Evolutionary conservation across 345 rosid species (phyloP), one percentile per base, ranked within the genome.

Genomic region (Moricandia moricandioides): DNA sequence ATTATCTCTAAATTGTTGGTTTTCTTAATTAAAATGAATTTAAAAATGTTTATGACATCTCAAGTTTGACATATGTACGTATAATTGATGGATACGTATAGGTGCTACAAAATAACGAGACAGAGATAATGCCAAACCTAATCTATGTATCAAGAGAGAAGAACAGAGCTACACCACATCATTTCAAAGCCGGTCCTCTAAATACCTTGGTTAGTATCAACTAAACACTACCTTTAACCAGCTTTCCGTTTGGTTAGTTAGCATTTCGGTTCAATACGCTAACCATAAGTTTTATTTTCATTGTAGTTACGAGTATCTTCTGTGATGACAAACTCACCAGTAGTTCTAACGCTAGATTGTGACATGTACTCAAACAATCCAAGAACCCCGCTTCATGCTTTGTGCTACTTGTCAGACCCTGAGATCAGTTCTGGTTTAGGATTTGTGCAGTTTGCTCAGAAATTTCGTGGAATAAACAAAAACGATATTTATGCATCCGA

Each of bases 161-260:
- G 74, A 79, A 73, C 77, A 78, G 43, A 62, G 70, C 72, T 27
- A 74, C 79, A 29, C 82, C 71, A 9, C 96, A 92, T 78, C 78
- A 88, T 65, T 92, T 82, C 73, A 92, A 92, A 79, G 95, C 90
- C 10, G 98, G 98, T 54, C 96, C 98, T 77, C 91, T 92, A 17
- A 92, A 92, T 71, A 82, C 75, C 8, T 67, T 90, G 86, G 93
- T 67, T 90, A 85, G 91, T 87, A 85, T 40, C n/a, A 4, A 4
- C 62, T 45, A 70, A 35, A n/a, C 61, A 57, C 2, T 13, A 31
- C 5, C 2, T 9, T 27, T 24, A 35, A 13, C 13, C 39, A 10
- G 43, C 21, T 39, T 31, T 13, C 0, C 0, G 8, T 55, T 56
- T 3, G 17, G 47, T 39, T 27, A 35, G 5, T 27, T 52, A 35